Evolutionary conservation across 2,329 filamentous ascomycete genomes (phyloP), one percentile per base, ranked within the genome.

Genomic region (Beauveria brongniartii): DNA sequence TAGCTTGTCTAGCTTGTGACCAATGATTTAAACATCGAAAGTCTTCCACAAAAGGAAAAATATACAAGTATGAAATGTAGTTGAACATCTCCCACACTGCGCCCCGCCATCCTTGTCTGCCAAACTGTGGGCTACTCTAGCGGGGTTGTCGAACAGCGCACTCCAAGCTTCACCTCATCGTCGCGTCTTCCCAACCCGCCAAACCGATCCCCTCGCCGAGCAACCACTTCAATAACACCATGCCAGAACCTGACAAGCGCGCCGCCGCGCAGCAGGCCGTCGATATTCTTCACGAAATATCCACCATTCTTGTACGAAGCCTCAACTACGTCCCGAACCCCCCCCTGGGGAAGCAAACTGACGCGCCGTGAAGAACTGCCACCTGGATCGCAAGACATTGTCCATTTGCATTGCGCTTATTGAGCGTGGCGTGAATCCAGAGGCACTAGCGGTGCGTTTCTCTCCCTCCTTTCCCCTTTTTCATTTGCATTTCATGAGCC

Each of bases 331-430:
- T 37, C 34, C 34, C 12, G 14, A 18, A 26, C 40, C n/a, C 20
- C n/a, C 50, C 5, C 16, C 5, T 2, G 22, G 8, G 18, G 12
- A 26, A 54, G 7, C 41, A 24, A 26, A 18, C 48, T 65, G 34
- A 65, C 57, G 40, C 55, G 26, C 22, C 9, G 16, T 41, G 53
- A 64, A 97, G 93, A 97, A 97, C 76, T 96, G 93, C 64, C 85
- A 96, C 65, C 86, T 99, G 51, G 92, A 97, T 74, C 87, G 93
- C 37, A 88, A 92, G 59, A 92, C 92, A 22, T 80, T 99, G 20
- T 96, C 92, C 3, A 90, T 97, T 64, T 99, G 94, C 75, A 93
- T 97, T 63, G 96, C 92, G 59, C 83, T 99, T 74, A 95, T 99
- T 67, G 94, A 99, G 75, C 96, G 96, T 70, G 94, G 94, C 16